Percentiles rank a stretch among this genome's conserved stretches.
Evolutionary conservation across 768 basidiomycete genomes (phyloP).

Genomic region (Mycena latifolia): DNA sequence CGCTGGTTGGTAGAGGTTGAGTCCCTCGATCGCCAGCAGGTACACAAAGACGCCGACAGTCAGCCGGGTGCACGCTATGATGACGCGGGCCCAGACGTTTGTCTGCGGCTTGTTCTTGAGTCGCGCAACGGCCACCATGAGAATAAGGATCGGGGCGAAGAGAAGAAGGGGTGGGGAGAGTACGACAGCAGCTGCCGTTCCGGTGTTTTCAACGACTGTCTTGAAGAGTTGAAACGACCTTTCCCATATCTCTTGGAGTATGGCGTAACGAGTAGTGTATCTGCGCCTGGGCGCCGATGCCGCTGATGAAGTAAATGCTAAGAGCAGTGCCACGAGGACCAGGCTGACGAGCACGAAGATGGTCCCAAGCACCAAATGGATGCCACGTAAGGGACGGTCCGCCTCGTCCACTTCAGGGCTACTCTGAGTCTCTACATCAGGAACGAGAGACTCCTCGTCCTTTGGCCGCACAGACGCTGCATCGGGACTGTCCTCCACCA

Average conservation of each 20-base stretch:
- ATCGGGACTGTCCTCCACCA: neutral
- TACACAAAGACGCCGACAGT: no score
- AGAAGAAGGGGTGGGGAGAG: neutral
- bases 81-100: no score
- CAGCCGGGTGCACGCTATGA: no score
- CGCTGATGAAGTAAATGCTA: neutral
- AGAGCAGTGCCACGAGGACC: neutral
- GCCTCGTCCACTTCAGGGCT: neutral
- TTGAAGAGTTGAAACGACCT: neutral
- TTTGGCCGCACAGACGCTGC: neutral
- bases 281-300: no score
- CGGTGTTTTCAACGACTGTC: neutral
- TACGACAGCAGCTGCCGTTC: neutral
- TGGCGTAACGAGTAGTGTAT: no score
- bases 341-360: neutral
- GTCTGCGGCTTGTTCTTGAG: neutral
- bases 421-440: neutral
- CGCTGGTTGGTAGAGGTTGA: no score
- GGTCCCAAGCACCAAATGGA: neutral
- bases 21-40: no score
- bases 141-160: constrained; percentile 12
- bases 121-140: constrained; percentile 7
- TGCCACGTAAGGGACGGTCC: neutral
- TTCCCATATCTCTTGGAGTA: neutral
- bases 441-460: neutral